phyloP scores from a whole-genome alignment of 2,329 filamentous ascomycete genomes.

The Pseudohalonectria lignicola region DNA sequence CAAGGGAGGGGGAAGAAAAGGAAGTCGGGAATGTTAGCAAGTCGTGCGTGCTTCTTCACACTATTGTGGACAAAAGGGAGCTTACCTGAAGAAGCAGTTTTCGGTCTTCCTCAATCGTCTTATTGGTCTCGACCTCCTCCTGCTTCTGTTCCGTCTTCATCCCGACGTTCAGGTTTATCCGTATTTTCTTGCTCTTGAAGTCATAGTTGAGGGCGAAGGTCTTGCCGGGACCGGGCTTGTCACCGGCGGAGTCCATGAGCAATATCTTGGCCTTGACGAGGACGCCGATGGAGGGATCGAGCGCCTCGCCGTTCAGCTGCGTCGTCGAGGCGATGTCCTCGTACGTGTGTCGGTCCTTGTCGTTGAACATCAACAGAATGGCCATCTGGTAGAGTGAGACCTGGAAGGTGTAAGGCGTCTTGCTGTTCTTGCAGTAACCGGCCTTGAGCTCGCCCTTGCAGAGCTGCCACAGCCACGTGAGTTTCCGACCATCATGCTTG shows the following conservation, averaged over 20 bases:
- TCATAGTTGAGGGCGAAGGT: slow-evolving; percentile 80
- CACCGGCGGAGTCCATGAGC: slow-evolving; percentile 39
- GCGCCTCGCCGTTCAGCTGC: slow-evolving; percentile 64
- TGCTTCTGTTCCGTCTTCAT: slow-evolving; percentile 95
- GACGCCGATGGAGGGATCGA: slow-evolving; percentile 78
- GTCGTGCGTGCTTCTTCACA: no score
- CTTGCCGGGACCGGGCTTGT: slow-evolving; percentile 68
- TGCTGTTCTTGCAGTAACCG: slow-evolving; percentile 80
- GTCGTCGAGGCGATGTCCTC: slow-evolving; percentile 80
- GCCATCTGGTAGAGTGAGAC: slow-evolving; percentile 98
- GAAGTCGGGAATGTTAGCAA: not conserved
- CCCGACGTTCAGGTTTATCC: slow-evolving; percentile 89
- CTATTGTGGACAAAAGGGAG: slow-evolving; percentile 11
- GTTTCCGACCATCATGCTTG: slow-evolving; percentile 92
- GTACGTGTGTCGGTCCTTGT: slow-evolving; percentile 74
- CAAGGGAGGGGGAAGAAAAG: slow-evolving; percentile 3
- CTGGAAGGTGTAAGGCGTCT: slow-evolving; percentile 92
- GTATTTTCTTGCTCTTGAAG: slow-evolving; percentile 98
- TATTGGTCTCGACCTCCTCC: slow-evolving; percentile 94
- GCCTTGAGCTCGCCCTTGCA: slow-evolving; percentile 96
- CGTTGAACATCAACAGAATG: slow-evolving; percentile 88
- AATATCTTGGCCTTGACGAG: slow-evolving; percentile 91
- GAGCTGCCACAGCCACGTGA: slow-evolving; percentile 96
- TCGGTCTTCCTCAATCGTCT: slow-evolving; percentile 97
- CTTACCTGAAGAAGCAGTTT: slow-evolving; percentile 93